Conservation (phyloP, 306 rosid genomes). For the Luffa acutangula region DNA sequence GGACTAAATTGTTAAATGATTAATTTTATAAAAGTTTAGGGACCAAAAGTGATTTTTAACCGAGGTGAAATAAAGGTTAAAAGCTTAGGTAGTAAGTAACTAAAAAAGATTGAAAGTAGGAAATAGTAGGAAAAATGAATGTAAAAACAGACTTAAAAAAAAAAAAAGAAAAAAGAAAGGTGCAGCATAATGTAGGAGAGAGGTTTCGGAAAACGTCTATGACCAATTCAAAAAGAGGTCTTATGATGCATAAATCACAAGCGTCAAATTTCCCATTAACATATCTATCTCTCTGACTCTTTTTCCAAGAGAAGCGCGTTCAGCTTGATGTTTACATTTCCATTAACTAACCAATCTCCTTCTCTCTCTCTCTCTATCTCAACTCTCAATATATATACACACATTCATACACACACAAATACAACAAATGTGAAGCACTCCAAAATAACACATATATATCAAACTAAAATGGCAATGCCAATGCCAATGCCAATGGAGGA, state of each 20-base stretch:
- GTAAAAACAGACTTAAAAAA: too few relatives aligned
- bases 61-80: too few relatives aligned
- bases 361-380: not conserved
- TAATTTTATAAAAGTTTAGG: too few relatives aligned
- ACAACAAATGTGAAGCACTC: not conserved
- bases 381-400: not conserved
- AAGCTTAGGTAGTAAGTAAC: too few relatives aligned
- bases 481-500: not conserved
- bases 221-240: not conserved
- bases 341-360: not conserved
- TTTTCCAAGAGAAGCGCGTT: not conserved
- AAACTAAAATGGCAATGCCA: not conserved
- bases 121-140: too few relatives aligned
- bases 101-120: too few relatives aligned
- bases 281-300: not conserved
- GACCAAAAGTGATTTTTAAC: too few relatives aligned
- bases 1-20: too few relatives aligned
- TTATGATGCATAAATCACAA: not conserved
- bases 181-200: not conserved
- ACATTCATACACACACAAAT: not conserved
- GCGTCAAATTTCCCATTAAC: not conserved
- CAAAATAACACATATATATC: too few relatives aligned
- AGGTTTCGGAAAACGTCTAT: not conserved
- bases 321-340: not conserved
- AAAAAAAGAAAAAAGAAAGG: not conserved